Evolutionary conservation across 495 filamentous ascomycete species (phyloP), one percentile per base, ranked within the genome.

Genomic region (Penicillium mononematosum): DNA sequence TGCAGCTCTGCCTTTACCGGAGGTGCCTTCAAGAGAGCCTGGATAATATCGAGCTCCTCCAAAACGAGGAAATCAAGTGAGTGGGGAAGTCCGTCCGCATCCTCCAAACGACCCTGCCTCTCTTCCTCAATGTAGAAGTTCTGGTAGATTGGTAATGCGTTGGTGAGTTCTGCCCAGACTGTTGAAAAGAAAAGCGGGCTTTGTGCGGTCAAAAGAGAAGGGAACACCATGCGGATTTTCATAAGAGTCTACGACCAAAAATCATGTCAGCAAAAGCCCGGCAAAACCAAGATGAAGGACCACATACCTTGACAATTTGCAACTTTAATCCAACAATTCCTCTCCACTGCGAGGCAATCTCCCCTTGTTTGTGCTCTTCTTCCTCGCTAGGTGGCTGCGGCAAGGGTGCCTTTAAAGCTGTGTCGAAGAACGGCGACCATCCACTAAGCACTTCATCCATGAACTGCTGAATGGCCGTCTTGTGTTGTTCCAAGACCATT

Each of bases 1-100:
- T 90, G 83, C 20, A 96, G 81, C 70, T 96, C 89, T 62, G 88
- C 86, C 56, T 89, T 91, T 16, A 98, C 90, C 3, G 89, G 88
- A 7, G 87, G 82, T 8, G 91, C 91, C 51, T 89, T 85, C 50
- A 98, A 73, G 60, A 92, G 88, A 42, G 88, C 84, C 65, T 95
- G 92, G 58, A 98, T 85, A 59, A 98, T 89, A 70, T 98, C 94
- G 11, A 98, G 78, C 59, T 97, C 91, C 68, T 98, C 94, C 32
- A 97, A 69, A 8, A 98, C 83, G 41, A 98, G 81, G 62, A 95
- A 91, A 70, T 98, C 94, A n/a, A 98, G 79, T 1, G 91, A 93
- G 70, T 93, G 96, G 0, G 95, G 91, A n/a, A 98, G 79, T 24
- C 88, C 84, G 69, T 98, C 94, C 11, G 86, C 83, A 71, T 98